Conservation (phyloP, 331 rosid species). For the Saraca asoca region DNA sequence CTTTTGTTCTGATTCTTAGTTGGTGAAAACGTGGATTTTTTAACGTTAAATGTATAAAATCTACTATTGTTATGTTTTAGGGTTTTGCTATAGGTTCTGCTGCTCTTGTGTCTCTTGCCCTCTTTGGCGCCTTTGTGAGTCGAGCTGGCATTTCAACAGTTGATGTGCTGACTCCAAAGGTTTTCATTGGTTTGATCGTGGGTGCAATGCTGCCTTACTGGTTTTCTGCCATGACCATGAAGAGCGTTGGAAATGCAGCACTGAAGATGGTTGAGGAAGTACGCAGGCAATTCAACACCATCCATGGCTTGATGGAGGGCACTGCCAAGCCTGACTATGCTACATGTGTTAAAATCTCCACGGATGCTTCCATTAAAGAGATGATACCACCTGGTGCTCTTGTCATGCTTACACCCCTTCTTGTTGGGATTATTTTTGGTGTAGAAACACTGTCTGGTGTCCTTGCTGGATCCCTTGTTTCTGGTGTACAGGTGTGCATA, state of each 20-base stretch:
- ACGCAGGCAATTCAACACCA: constrained; percentile 68
- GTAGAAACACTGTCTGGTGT: constrained; percentile 79
- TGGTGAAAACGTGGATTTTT: neutral
- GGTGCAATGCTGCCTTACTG: constrained; percentile 75
- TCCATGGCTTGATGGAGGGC: constrained; percentile 79
- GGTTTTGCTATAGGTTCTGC: constrained; percentile 82
- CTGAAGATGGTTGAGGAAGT: constrained; percentile 83
- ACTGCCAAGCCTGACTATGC: constrained; percentile 74
- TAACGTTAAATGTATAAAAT: neutral
- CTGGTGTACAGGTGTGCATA: constrained; percentile 63
- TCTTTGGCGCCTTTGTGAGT: constrained; percentile 76
- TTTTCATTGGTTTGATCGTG: constrained; percentile 65
- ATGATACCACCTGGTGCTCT: constrained; percentile 83
- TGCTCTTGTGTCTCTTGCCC: constrained; percentile 74
- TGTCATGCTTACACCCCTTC: constrained; percentile 75
- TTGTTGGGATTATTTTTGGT: constrained; percentile 68
- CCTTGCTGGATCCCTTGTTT: constrained; percentile 72
- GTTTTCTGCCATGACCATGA: constrained; percentile 68
- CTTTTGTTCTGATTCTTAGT: neutral
- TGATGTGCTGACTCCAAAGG: constrained; percentile 70
- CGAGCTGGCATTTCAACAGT: constrained; percentile 57
- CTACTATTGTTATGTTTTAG: constrained; percentile 32
- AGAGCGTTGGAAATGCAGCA: constrained; percentile 81
- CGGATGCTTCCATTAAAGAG: constrained; percentile 73
- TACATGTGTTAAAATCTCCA: constrained; percentile 72